Evolutionary conservation across 148 eudicot species (phyloP), one percentile per base, ranked within the genome.

Genomic region (Camellia japonica): DNA sequence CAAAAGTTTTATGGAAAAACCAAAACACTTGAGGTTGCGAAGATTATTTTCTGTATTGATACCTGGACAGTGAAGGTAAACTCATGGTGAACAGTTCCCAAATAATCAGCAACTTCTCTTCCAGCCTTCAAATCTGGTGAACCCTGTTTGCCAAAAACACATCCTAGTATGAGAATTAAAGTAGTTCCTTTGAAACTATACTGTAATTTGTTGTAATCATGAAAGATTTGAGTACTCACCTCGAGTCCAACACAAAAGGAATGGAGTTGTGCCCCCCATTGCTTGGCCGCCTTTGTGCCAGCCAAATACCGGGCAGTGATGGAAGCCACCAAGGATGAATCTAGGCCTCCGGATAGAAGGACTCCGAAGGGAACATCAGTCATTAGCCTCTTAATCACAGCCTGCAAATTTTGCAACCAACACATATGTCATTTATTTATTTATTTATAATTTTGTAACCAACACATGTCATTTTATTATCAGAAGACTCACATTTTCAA

Each of bases 311-410:
- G 94, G 20, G 97, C 83, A 6, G 97, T 89, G 66, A 93, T 81
- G 0, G 97, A 87, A 30, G 99, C 97, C 73, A 95, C 97, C 73
- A 95, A 80, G 6, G 97, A 95, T 6, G 97, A 95, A 79, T 93
- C 99, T 41, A 95, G 90, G 54, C 99, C 99, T 60, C 99, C 99
- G 0, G 97, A 93, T 71, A 95, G 81, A 59, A 95, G 90, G 80
- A 95, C 99, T 72, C 99, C 97, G 63, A 95, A 95, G 4, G 99
- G 99, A 8, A 95, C 99, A 90, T 95, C 99, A 58, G 97, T 89
- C 99, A 95, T 95, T 30, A 95, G 85, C 83, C 97, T 90, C 82
- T 93, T 95, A 46, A 84, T 81, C 70, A 95, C 97, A 73, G 99
- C 92, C 99, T 95, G 86, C 86, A 80, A 16, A 74, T 2, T 58